A percentile compares a stretch with the other conserved stretches of the same genome.
Evolutionary conservation across 805 yeast species (phyloP).

Genomic region (Kluyveromyces aestuarii): DNA sequence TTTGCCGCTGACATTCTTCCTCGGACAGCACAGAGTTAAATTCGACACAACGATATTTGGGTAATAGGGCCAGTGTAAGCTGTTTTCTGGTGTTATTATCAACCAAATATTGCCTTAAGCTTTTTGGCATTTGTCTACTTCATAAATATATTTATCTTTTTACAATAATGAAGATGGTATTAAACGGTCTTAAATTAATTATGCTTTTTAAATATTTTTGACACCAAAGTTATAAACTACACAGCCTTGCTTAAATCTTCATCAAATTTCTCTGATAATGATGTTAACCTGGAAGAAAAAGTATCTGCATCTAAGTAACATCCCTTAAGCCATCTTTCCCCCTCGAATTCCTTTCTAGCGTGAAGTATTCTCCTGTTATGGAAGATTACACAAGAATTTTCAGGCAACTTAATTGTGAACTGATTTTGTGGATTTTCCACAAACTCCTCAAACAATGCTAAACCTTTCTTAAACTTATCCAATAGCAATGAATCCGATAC

Average conservation of each 20-base stretch:
- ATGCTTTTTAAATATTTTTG: background rate
- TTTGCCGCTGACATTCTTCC: constrained; percentile 4
- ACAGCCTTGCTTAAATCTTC: background rate
- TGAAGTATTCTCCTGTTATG: constrained; percentile 66
- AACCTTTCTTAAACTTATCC: constrained; percentile 42
- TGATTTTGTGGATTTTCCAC: constrained; percentile 47
- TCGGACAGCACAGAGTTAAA: background rate
- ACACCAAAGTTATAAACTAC: background rate
- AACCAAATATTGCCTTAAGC: constrained; percentile 7
- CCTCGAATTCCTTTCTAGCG: constrained; percentile 46
- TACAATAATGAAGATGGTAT: background rate
- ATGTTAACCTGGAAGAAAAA: constrained; percentile 50
- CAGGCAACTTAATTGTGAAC: constrained; percentile 43
- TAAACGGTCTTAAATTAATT: background rate
- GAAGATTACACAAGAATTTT: constrained; percentile 56
- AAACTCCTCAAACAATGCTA: constrained; percentile 49
- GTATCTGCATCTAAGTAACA: constrained; percentile 67
- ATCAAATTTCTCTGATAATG: constrained; percentile 18
- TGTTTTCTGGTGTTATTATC: background rate
- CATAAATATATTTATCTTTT: background rate
- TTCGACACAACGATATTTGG: constrained; percentile 8
- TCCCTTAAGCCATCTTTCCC: constrained; percentile 64
- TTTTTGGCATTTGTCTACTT: background rate
- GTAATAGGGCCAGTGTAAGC: constrained; percentile 7
- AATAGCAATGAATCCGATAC: background rate